Base-by-base conservation (phyloP, 164 flowering plant species). In the Dillenia suffruticosa region DNA sequence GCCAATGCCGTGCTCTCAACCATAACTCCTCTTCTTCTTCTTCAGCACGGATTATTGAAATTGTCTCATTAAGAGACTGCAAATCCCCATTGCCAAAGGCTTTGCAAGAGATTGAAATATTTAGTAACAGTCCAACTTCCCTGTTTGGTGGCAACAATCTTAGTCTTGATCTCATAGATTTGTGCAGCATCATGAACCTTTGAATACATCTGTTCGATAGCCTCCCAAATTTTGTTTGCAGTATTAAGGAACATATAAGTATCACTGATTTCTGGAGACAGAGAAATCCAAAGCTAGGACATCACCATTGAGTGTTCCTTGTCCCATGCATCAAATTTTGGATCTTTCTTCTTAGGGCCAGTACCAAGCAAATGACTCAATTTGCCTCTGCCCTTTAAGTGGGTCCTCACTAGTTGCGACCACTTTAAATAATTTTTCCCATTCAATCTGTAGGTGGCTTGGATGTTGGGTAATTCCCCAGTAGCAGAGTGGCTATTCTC, bases 291-390 rank as follows among this genome's bases (percentile, higher is more conserved):
- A 19, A 59, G 40, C 44, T 14, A 16, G 17, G 62, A 12, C 62
- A 45, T 46, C 16, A 47, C 19, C 51, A 46, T 46, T 12, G 51
- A 59, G n/a, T 57, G 47, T 44, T 59, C 62, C 10, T 59, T 51
- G 46, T 59, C 62, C 62, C 32, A 59, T 46, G 52, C 62, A 6
- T 46, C 51, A 46, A 59, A 59, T 10, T 17, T 11, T 16, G 62
- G 62, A 59, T 57, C 52, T 59, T 51, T 51, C 22, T 10, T 11
- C 17, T 59, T 59, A 3, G 62, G n/a, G 12, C 52, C 51, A 5
- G 14, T 16, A 17, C 62, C 62, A 10, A 59, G 10, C 4, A 59
- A 40, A 58, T 16, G 52, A 12, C 5, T 19, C 22, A 19, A 19
- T 19, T 19, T 19, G 22, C 1, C 22, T 19, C 22, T 19, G 22